Evolutionary conservation across 169 alveolate species (phyloP).

Genomic region (Plasmodium adleri): DNA sequence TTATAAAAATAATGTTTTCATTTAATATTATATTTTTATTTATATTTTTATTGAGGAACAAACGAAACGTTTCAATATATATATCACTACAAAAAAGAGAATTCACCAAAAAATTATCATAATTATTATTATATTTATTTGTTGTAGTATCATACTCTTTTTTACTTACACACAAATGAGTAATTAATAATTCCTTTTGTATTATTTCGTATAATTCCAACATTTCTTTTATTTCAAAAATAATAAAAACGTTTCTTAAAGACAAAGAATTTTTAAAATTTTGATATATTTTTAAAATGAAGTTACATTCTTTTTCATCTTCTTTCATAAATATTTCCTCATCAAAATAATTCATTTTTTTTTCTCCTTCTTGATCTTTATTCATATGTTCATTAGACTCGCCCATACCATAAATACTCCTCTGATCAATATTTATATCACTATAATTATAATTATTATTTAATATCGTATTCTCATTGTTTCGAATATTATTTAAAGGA

Average conservation of each 20-base stretch:
- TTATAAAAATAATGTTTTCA: neutral
- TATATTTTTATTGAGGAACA: slow-evolving; percentile 8
- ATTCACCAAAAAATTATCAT: too few species aligned
- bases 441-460: neutral
- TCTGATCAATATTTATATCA: too few species aligned
- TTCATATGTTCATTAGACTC: too few species aligned
- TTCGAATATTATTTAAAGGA: neutral
- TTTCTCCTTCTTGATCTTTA: too few species aligned
- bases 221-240: slow-evolving; percentile 17
- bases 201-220: neutral
- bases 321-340: too few species aligned
- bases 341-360: too few species aligned
- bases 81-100: neutral
- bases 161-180: neutral
- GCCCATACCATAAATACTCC: too few species aligned
- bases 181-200: neutral
- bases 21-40: slow-evolving; percentile 3
- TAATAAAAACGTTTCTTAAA: neutral
- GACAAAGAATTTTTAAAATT: too few species aligned
- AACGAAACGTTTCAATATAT: neutral
- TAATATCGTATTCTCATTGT: neutral
- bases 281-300: too few species aligned
- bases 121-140: too few species aligned
- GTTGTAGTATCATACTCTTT: neutral
- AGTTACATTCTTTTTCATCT: too few species aligned